Evolutionary conservation across 192 early-diverging fungal genomes (phyloP), one percentile per base, ranked within the genome.

Genomic region (Blastocladiella britannica): DNA sequence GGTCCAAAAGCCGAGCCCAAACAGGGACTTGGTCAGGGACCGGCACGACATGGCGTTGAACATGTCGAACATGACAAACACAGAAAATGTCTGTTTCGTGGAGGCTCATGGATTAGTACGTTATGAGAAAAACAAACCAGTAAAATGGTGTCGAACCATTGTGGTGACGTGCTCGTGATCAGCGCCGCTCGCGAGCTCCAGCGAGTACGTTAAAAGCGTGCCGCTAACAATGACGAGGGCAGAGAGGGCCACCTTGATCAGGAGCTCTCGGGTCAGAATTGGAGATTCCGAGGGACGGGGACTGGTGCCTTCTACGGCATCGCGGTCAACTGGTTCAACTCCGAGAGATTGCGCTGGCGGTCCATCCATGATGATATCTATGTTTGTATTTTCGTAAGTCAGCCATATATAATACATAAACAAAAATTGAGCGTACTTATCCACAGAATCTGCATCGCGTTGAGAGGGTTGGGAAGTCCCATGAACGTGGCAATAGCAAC

Each of bases 371-470:
- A 97, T 80, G 59, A 97, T 97, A 64, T 97, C 88, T 89, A 63
- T 6, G 56, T 28, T 55, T 24, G 4, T 65, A 3, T 65, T 55
- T 58, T 20, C 8, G 29, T 58, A 55, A 9, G 57, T 24, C 5
- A 18, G 29, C 29, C 7, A 8, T 25, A 28, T 26, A 28, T 28
- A 61, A 12, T 28, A 59, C 25, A 43, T 24, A n/a, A 27, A 25
- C 7, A 22, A 18, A 20, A 27, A 53, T 28, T 5, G 53, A 51
- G 76, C 81, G 72, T 80, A 93, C 85, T 97, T 56, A 97, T 97
- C 89, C 89, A 97, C 55, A 97, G 69, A 66, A 97, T 93, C 64
- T 97, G 93, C 93, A 97, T 97, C 8, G 93, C 84, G 64, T 97
- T 97, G 57, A 97, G 72, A 51, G 93, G 93, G 58, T 92, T 91